Base-by-base conservation (phyloP, 805 yeast species). In the Clavispora asparagi region DNA sequence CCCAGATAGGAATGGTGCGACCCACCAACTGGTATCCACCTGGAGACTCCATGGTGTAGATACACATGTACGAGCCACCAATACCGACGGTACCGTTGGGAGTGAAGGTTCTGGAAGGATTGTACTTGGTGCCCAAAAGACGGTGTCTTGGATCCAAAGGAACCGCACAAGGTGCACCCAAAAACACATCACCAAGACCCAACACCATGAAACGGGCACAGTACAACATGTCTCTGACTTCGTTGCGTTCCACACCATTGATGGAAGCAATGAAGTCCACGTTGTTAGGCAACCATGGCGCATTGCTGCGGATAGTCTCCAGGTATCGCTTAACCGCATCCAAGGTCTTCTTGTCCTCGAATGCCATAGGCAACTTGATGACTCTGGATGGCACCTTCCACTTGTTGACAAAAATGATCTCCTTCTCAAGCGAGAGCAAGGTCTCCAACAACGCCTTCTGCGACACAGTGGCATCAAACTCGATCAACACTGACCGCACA, bases 41-140 rank as follows among this genome's bases (percentile, higher is more conserved):
- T 41, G 99, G 99, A 25, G 97, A 89, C 55, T 89, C 95, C 92
- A 92, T 91, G 29, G 98, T 89, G 68, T 92, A 92, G 57, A 92
- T 91, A 73, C 98, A 92, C 98, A 92, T 91, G 77, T 90, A 94
- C 87, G 86, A 89, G 57, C 99, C 98, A 52, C 99, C 99, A 63
- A 94, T 84, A 61, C 99, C 99, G 51, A 92, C 98, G 32, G 94
- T 87, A 56, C 99, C 99, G 62, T 89, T 88, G 35, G 97, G 96
- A 2, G 99, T 92, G 72, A 77, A 91, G 1, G 97, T 88, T 74
- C 99, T 81, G 12, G 97, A 87, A 35, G 99, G 99, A 63, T 92
- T 92, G 71, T 92, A 94, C 69, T 92, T 92, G 28, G 96, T 78
- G 35, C 98, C 99, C 47, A 92, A 71, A 49, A 90, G 77, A 59